These are phyloP conservation scores for Pelargonium cotyledonis DNA, from an alignment of 441 rosid species.

Conservation along the genomic window DNA sequence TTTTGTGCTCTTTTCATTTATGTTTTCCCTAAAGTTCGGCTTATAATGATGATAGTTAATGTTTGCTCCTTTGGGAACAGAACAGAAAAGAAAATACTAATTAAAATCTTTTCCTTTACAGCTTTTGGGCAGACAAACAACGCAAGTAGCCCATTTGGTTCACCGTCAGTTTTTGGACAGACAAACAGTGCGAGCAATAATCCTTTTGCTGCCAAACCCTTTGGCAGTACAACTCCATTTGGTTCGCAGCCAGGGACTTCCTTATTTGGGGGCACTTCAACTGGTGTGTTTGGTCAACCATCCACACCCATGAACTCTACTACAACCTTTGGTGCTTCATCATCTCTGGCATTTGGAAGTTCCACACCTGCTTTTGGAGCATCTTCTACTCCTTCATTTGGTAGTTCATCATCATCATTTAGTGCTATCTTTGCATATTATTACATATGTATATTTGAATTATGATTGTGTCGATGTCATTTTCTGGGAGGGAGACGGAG, in stretches of 20 bases:
- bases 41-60: background rate
- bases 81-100: background rate
- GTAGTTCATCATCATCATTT: conserved; percentile 50
- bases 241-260: conserved; percentile 75
- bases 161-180: conserved; percentile 42
- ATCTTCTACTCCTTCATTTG: conserved; percentile 45
- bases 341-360: conserved; percentile 62
- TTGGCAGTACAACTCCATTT: conserved; percentile 60
- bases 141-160: background rate
- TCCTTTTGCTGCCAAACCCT: conserved; percentile 77
- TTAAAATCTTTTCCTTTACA: conserved; percentile 22
- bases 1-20: background rate
- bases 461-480: background rate
- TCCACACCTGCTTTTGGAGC: conserved; percentile 67
- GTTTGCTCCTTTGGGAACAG: background rate
- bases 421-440: conserved; percentile 38
- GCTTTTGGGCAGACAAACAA: conserved; percentile 38
- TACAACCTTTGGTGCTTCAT: conserved; percentile 65
- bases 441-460: background rate
- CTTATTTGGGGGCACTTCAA: conserved; percentile 78
- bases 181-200: conserved; percentile 43
- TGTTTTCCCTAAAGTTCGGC: background rate
- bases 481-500: background rate
- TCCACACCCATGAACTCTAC: conserved; percentile 41
- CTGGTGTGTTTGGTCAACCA: conserved; percentile 77